phyloP scores from a whole-genome alignment of 106 monocot species.

The Iris macrosiphon region DNA sequence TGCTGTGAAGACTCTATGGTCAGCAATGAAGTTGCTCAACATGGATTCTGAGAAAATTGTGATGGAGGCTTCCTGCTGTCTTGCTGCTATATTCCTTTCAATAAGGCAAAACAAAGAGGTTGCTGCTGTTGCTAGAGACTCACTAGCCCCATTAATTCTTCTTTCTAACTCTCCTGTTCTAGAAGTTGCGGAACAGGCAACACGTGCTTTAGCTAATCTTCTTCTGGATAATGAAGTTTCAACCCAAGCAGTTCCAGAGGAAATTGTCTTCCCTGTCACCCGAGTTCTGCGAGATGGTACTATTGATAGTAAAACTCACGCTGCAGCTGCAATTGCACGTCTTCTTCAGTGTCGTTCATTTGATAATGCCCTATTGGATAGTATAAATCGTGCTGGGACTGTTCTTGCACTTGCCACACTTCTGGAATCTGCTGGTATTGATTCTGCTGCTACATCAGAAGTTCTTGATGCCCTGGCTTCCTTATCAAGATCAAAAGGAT shows the following conservation, averaged over 20 bases:
- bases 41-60: slow-evolving; percentile 63
- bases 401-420: slow-evolving; percentile 81
- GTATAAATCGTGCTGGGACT: slow-evolving; percentile 66
- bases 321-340: slow-evolving; percentile 85
- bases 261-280: slow-evolving; percentile 68
- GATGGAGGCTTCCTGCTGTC: slow-evolving; percentile 52
- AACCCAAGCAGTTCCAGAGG: slow-evolving; percentile 48
- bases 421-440: slow-evolving; percentile 58
- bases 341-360: slow-evolving; percentile 54
- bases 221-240: slow-evolving; percentile 71
- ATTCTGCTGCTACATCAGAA: slow-evolving; percentile 73
- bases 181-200: slow-evolving; percentile 87
- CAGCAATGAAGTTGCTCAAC: slow-evolving; percentile 60
- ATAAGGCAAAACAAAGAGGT: slow-evolving; percentile 86
- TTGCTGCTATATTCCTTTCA: slow-evolving; percentile 94
- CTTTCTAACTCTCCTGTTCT: slow-evolving; percentile 72
- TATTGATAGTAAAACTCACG: slow-evolving; percentile 83
- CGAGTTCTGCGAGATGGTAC: slow-evolving; percentile 75
- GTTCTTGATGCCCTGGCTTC: slow-evolving; percentile 81
- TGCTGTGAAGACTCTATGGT: slow-evolving; percentile 65
- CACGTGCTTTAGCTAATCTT: slow-evolving; percentile 87
- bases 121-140: slow-evolving; percentile 56
- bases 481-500: slow-evolving; percentile 53
- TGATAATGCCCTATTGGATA: slow-evolving; percentile 42
- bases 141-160: slow-evolving; percentile 39